phyloP scores from a whole-genome alignment of 202 grass and related monocot genomes.

The Setaria italica region DNA sequence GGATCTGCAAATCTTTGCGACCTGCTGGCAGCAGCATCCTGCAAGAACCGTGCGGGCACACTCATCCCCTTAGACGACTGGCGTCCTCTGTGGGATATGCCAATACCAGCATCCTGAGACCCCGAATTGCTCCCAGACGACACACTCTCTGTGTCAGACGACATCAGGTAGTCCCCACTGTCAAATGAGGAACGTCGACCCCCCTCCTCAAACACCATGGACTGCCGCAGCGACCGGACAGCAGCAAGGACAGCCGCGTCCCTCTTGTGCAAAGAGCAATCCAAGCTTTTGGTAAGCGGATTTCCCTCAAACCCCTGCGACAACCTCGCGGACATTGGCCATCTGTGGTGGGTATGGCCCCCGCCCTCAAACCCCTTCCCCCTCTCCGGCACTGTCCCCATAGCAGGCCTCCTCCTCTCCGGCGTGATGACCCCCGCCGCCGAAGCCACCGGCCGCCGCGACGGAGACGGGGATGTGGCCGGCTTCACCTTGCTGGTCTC shows the following conservation, averaged over 20 bases:
- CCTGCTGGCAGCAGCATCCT: constrained; percentile 63
- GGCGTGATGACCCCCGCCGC: constrained; percentile 58
- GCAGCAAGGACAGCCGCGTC: constrained; percentile 64
- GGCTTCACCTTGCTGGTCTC: constrained; percentile 78
- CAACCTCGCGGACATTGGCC: constrained; percentile 69
- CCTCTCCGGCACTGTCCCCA: constrained; percentile 49
- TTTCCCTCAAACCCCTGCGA: constrained; percentile 64
- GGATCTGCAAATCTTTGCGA: constrained; percentile 59
- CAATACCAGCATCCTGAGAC: constrained; percentile 56
- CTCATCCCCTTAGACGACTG: constrained; percentile 54
- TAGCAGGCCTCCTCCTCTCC: constrained; percentile 53
- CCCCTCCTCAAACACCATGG: constrained; percentile 69
- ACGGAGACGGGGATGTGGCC: constrained; percentile 63
- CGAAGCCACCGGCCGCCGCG: constrained; percentile 52
- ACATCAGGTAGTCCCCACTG: constrained; percentile 66
- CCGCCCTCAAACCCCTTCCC: constrained; percentile 44
- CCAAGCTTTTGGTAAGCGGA: constrained; percentile 79
- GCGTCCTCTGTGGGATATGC: constrained; percentile 51
- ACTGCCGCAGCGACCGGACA: constrained; percentile 74
- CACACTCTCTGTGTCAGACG: constrained; percentile 91
- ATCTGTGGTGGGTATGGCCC: constrained; percentile 56
- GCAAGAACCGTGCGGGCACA: constrained; percentile 69
- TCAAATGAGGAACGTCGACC: constrained; percentile 68
- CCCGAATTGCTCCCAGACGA: constrained; percentile 90
- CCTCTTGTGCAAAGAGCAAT: constrained; percentile 74